These are phyloP conservation scores for Crithidia mellificae DNA, from an alignment of 208 protist genomes.

Conservation along the genomic window DNA sequence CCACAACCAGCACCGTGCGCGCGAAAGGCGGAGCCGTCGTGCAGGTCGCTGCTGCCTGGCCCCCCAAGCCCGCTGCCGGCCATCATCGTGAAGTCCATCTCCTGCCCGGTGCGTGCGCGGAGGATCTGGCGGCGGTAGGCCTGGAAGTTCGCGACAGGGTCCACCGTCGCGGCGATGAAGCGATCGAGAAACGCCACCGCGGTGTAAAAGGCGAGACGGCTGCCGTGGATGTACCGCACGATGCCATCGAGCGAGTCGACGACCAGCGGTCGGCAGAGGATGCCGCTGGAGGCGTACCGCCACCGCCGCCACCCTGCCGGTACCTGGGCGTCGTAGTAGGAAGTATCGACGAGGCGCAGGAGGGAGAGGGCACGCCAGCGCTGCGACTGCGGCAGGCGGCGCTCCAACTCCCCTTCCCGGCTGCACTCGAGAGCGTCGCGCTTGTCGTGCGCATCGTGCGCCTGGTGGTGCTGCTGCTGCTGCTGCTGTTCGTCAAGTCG, in stretches of 20 bases:
- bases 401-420: slow-evolving; percentile 1
- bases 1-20: not conserved
- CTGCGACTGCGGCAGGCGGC: slow-evolving; percentile 30
- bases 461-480: not conserved
- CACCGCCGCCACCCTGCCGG: slow-evolving; percentile 55
- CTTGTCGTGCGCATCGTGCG: too few relatives aligned
- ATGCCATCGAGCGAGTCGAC: slow-evolving; percentile 80
- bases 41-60: not conserved
- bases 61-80: not conserved
- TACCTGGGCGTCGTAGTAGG: slow-evolving; percentile 42
- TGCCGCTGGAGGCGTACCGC: slow-evolving; percentile 50
- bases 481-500: slow-evolving; percentile 21
- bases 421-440: not conserved
- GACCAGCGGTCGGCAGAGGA: slow-evolving; percentile 51
- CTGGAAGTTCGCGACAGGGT: slow-evolving; percentile 37
- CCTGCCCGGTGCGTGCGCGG: slow-evolving; percentile 15
- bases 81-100: slow-evolving; percentile 32
- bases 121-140: slow-evolving; percentile 24
- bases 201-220: slow-evolving; percentile 65
- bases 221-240: slow-evolving; percentile 57
- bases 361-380: slow-evolving; percentile 40
- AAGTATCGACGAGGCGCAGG: slow-evolving; percentile 23
- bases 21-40: not conserved
- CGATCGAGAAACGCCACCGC: slow-evolving; percentile 66
- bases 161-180: slow-evolving; percentile 51